A percentile compares a stretch with the other conserved stretches of the same genome.
These are phyloP conservation scores for Apiospora rasikravindrae DNA, from an alignment of 2,329 filamentous ascomycete genomes.

Conservation along the genomic window DNA sequence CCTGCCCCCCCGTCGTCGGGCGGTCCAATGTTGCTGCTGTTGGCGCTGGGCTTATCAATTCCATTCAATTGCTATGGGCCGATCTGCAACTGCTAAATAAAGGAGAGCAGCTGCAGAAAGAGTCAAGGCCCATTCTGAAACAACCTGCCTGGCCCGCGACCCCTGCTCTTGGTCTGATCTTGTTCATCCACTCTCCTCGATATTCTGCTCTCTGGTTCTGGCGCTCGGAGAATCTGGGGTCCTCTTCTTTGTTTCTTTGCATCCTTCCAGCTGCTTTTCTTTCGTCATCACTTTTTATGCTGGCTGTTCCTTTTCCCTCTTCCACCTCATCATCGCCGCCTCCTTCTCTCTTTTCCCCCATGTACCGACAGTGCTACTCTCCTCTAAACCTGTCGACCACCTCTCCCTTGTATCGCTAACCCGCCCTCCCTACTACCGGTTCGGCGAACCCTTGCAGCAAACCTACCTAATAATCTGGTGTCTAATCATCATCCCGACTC, in stretches of 20 bases:
- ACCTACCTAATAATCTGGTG: neutral
- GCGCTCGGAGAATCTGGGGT: neutral
- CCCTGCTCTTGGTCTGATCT: slow-evolving; percentile 8
- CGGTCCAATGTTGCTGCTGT: too few species aligned
- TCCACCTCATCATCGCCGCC: neutral
- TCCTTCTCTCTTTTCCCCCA: neutral
- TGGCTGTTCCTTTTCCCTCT: neutral
- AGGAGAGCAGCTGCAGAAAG: neutral
- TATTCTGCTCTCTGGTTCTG: neutral
- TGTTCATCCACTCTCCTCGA: neutral
- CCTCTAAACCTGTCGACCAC: neutral
- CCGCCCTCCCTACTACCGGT: neutral
- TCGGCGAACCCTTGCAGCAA: neutral
- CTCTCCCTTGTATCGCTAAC: neutral
- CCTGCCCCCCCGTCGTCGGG: too few species aligned
- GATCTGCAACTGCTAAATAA: slow-evolving; percentile 16
- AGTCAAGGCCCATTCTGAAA: slow-evolving; percentile 9
- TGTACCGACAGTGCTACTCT: neutral
- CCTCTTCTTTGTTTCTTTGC: neutral
- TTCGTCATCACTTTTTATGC: neutral
- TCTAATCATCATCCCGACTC: slow-evolving; percentile 12
- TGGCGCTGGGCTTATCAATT: neutral
- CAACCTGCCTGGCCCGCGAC: neutral
- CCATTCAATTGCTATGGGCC: neutral
- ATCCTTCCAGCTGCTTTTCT: neutral